These are phyloP conservation scores for Boletus tylopilopsis DNA, from an alignment of 768 basidiomycete species.

Conservation along the genomic window DNA sequence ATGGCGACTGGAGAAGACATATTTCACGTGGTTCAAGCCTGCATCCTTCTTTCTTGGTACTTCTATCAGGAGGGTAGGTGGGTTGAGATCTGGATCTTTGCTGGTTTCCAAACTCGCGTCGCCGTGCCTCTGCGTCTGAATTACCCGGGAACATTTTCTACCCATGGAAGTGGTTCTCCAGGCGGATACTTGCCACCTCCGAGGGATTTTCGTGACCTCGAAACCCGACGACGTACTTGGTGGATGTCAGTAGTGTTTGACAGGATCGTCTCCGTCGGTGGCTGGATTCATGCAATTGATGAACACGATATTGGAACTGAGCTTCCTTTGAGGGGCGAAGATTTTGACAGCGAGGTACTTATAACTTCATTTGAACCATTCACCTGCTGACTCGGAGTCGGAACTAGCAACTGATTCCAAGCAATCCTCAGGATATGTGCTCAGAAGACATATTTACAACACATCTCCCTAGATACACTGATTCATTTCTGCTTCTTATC, in stretches of 20 bases:
- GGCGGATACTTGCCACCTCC: conserved; percentile 80
- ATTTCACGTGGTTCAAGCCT: conserved; percentile 83
- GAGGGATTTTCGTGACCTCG: conserved; percentile 69
- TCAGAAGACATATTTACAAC: conserved; percentile 61
- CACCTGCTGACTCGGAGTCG: conserved; percentile 14
- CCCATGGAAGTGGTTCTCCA: conserved; percentile 62
- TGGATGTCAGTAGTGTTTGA: conserved; percentile 91
- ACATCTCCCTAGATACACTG: conserved; percentile 75
- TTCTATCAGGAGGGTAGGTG: conserved; percentile 87
- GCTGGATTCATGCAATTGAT: conserved; percentile 84
- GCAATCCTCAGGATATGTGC: conserved; percentile 73
- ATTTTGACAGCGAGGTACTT: conserved; percentile 73
- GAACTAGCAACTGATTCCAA: conserved; percentile 53
- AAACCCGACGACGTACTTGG: conserved; percentile 80
- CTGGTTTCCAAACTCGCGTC: conserved; percentile 78
- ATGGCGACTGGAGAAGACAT: conserved; percentile 90
- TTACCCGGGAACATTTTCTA: conserved; percentile 80
- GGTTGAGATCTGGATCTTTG: conserved; percentile 92
- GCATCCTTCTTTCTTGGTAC: conserved; percentile 84
- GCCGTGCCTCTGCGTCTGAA: conserved; percentile 80
- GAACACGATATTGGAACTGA: conserved; percentile 85
- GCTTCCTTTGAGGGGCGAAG: conserved; percentile 67
- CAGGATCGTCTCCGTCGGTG: conserved; percentile 74
- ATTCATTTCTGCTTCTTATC: conserved; percentile 76
- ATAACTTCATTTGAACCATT: not conserved